These are phyloP conservation scores for Tetracentron sinense DNA, from an alignment of 164 flowering plant species.

Conservation along the genomic window DNA sequence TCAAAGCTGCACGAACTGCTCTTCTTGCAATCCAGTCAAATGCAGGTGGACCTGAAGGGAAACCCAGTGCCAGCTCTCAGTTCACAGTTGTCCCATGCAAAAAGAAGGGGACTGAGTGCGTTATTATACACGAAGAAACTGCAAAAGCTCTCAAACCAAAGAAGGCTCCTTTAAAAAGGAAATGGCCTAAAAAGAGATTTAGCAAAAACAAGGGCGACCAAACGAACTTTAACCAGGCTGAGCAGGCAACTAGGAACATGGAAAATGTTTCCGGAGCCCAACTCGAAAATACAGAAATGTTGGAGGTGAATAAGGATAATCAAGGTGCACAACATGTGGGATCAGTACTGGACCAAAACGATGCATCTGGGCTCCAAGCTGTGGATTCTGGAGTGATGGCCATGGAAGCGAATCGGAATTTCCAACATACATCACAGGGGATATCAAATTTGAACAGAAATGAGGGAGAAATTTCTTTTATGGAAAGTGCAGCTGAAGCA, in stretches of 20 bases:
- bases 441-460: neutral
- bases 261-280: constrained; percentile 9
- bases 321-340: neutral
- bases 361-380: constrained; percentile 7
- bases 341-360: constrained; percentile 6
- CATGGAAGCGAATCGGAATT: neutral
- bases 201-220: constrained; percentile 12
- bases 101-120: constrained; percentile 42
- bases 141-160: constrained; percentile 48
- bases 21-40: constrained; percentile 61
- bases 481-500: neutral
- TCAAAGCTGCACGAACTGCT: constrained; percentile 95
- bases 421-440: neutral
- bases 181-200: constrained; percentile 25
- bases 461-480: constrained; percentile 1
- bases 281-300: neutral
- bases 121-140: constrained; percentile 20
- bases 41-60: constrained; percentile 16
- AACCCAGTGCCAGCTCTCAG: constrained; percentile 24
- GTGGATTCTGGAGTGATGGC: neutral
- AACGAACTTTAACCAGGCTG: constrained; percentile 7
- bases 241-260: constrained; percentile 5
- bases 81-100: constrained; percentile 69
- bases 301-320: neutral
- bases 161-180: constrained; percentile 47